Base-by-base conservation (phyloP, 306 rosid genomes). In the Pyrus pyrifolia region DNA sequence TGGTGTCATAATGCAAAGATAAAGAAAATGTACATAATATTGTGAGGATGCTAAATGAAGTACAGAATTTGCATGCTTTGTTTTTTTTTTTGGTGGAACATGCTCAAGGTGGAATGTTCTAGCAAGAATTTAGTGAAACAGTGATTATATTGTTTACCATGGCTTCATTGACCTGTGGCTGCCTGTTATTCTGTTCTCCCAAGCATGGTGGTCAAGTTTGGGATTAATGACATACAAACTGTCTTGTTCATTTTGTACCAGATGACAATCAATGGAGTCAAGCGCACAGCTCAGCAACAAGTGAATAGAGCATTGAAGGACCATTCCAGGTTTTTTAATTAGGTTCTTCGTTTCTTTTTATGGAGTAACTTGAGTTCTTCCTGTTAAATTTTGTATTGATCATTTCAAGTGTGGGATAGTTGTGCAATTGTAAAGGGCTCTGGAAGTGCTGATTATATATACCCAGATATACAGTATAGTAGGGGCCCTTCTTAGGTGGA, bases 251-350 rank as follows among this genome's bases (percentile, higher is more conserved):
- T 77, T 86, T 70, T 87, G 67, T 87, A 77, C 68, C 81, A 95
- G 98, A 85, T 78, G 91, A 95, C 90, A 64, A 88, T 95, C 74
- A 93, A 90, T 83, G 99, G 85, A 83, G 92, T 95, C 79, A 95
- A 87, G 89, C 99, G 97, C 74, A 89, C 90, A 86, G 99, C 97
- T 66, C 99, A 95, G 82, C 90, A 92, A 71, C 97, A 95, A 83
- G 92, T 95, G 88, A 95, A 83, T 75, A 89, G 88, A 81, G 99
- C 97, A 78, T 85, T 95, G 77, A 95, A 91, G 85, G 92, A 95
- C 70, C 93, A 88, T 17, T 78, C 97, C 59, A 89, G 96, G 99
- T 95, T 81, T 13, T 30, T 61, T 61, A 14, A 5, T 76, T 80
- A 53, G 68, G 60, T 45, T 58, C 38, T 83, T 80, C 49, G 68